Percentiles rank a stretch among this genome's conserved stretches.
Evolutionary conservation across 1,284 basidiomycete genomes (phyloP).

Genomic region (Hortiboletus rubellus): DNA sequence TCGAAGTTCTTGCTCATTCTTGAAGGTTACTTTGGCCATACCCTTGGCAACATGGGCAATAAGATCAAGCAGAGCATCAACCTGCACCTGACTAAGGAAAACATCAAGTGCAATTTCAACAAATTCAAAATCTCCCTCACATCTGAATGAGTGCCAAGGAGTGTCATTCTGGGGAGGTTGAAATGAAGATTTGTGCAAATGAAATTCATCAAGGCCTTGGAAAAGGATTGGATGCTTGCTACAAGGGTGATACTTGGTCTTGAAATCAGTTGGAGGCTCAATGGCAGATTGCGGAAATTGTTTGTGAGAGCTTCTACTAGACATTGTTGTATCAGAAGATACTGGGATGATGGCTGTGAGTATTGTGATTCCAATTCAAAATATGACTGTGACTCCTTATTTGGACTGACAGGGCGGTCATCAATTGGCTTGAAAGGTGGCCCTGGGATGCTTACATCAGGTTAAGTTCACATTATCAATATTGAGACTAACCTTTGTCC

Average conservation of each 20-base stretch:
- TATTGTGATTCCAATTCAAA: too few species aligned
- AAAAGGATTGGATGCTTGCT: background rate
- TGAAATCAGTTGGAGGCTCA: slow-evolving; percentile 2
- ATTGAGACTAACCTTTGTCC: too few species aligned
- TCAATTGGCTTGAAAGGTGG: too few species aligned
- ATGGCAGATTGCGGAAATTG: background rate
- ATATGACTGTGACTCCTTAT: too few species aligned
- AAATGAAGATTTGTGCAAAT: background rate
- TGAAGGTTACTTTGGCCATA: background rate
- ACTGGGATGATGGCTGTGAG: too few species aligned
- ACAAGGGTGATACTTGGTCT: slow-evolving; percentile 12
- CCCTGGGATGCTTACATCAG: too few species aligned
- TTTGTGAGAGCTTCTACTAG: background rate
- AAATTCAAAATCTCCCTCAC: slow-evolving; percentile 5
- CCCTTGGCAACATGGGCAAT: background rate
- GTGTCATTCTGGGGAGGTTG: background rate
- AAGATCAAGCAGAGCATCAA: slow-evolving; percentile 5
- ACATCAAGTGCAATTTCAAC: background rate
- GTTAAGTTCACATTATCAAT: too few species aligned
- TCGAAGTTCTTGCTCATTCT: slow-evolving; percentile 4
- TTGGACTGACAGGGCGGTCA: too few species aligned
- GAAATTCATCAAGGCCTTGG: background rate
- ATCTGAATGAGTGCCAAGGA: slow-evolving; percentile 2
- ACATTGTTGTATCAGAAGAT: background rate
- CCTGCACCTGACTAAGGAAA: slow-evolving; percentile 3